Conservation (phyloP, 1,139 yeast genomes). For the Sugiyamaella castrensis region DNA sequence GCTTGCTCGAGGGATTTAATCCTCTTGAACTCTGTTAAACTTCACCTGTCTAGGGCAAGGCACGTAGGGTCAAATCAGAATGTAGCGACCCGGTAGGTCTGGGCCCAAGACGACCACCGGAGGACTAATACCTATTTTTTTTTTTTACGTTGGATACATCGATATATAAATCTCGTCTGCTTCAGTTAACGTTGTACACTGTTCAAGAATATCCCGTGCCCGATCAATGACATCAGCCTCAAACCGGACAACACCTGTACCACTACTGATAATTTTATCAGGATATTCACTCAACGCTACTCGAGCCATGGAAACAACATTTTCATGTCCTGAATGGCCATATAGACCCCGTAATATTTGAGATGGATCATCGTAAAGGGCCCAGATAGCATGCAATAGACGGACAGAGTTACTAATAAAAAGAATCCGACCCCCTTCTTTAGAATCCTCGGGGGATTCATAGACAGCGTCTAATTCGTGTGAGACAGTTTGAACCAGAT, state of each 20-base stretch:
- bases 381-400: conserved; percentile 27
- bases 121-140: background rate
- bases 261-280: conserved; percentile 33
- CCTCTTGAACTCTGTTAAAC: no score
- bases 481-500: conserved; percentile 11
- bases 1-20: no score
- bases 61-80: no score
- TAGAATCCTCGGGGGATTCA: conserved; percentile 13
- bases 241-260: conserved; percentile 58
- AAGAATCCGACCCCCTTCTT: conserved; percentile 6
- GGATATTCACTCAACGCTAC: conserved; percentile 49
- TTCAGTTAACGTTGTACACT: conserved; percentile 70
- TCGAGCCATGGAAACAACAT: conserved; percentile 52
- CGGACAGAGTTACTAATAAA: conserved; percentile 25
- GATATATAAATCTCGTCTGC: conserved; percentile 63
- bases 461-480: conserved; percentile 22
- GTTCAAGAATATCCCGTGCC: conserved; percentile 68
- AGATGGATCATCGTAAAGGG: conserved; percentile 19
- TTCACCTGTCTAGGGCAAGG: no score
- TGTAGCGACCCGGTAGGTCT: conserved; percentile 5
- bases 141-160: conserved; percentile 16
- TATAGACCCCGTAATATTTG: conserved; percentile 19
- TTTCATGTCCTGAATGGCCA: conserved; percentile 39
- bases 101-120: conserved; percentile 8
- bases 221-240: conserved; percentile 63